Evolutionary conservation across 352 stramenopile genomes (phyloP), one percentile per base, ranked within the genome.

Genomic region (Phytopythium helicoides): DNA sequence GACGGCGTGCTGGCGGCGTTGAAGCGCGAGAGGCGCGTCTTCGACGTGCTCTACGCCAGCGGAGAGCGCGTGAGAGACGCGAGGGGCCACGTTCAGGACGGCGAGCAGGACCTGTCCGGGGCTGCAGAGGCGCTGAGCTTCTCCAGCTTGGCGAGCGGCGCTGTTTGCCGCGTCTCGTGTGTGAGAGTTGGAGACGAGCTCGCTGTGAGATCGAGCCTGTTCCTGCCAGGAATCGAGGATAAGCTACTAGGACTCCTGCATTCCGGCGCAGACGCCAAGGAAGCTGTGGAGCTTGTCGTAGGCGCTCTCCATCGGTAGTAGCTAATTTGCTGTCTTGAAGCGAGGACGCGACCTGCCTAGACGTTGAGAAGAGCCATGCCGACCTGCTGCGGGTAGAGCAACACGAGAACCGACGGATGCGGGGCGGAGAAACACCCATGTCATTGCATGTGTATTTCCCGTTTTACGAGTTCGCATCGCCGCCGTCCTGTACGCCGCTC

Each of bases 381-480:
- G 28, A 33, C 28, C 28, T 33, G 28, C 28, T 33, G 28, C 28
- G 28, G 28, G 28, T 5, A 37, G 38, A 40, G 7, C 18, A 33
- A 14, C 6, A 48, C 41, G 21, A 45, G 42, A 33, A 41, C 22
- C 19, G 45, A 64, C 45, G 53, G 10, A n/a, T 6, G 5, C 14
- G 14, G 8, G 21, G 44, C 54, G 49, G 67, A 65, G 61, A 45
- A 69, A 59, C 68, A 37, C 54, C 57, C 61, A 40, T 66, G 57
- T 78, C 68, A 60, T 66, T 66, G 57, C 59, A 76, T 55, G 64
- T 81, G 47, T 87, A 86, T 87, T 87, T 81, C 63, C 73, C 80
- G 81, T 86, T 87, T 78, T 71, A 64, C 54, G 65, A 72, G 64
- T 86, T 87, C 74, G 78, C 81, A 86, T 58, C 81, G 71, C 73